Conservation (phyloP, 371 early-diverging fungal genomes). For the Haplosporangium sp. region DNA sequence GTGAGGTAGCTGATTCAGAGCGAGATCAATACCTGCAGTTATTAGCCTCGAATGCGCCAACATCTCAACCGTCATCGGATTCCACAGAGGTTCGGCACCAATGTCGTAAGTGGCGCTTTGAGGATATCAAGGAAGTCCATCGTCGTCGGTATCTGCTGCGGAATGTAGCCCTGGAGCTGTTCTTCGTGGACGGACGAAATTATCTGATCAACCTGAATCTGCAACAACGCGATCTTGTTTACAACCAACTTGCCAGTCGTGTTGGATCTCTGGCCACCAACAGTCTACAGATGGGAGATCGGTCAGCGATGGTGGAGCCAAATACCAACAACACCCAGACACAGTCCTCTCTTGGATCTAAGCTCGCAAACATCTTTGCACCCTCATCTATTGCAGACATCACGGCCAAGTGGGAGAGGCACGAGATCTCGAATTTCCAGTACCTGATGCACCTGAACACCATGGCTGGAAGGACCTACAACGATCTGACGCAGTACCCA, state of each 20-base stretch:
- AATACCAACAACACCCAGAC: slow-evolving; percentile 58
- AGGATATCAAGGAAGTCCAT: slow-evolving; percentile 80
- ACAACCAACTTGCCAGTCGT: slow-evolving; percentile 70
- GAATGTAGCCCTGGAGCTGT: slow-evolving; percentile 83
- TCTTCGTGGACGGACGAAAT: slow-evolving; percentile 81
- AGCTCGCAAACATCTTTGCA: slow-evolving; percentile 69
- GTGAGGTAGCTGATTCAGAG: slow-evolving; percentile 76
- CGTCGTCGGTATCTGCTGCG: slow-evolving; percentile 53
- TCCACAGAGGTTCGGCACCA: slow-evolving; percentile 66
- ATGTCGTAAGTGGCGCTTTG: slow-evolving; percentile 72
- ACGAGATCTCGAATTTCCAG: slow-evolving; percentile 88
- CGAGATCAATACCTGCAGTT: slow-evolving; percentile 75
- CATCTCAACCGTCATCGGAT: slow-evolving; percentile 58
- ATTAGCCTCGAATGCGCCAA: slow-evolving; percentile 69
- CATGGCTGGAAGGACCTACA: slow-evolving; percentile 80
- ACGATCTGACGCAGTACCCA: slow-evolving; percentile 77
- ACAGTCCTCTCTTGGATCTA: slow-evolving; percentile 52
- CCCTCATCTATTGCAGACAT: slow-evolving; percentile 75
- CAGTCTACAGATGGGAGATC: slow-evolving; percentile 50
- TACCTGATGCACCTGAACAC: slow-evolving; percentile 91
- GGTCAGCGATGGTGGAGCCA: slow-evolving; percentile 52
- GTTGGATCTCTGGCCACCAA: slow-evolving; percentile 54
- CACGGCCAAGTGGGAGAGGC: slow-evolving; percentile 77
- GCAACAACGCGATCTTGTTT: slow-evolving; percentile 77
- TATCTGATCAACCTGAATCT: slow-evolving; percentile 74